phyloP scores from a whole-genome alignment of 2,329 filamentous ascomycete genomes.

The Trichophaea hybrida region DNA sequence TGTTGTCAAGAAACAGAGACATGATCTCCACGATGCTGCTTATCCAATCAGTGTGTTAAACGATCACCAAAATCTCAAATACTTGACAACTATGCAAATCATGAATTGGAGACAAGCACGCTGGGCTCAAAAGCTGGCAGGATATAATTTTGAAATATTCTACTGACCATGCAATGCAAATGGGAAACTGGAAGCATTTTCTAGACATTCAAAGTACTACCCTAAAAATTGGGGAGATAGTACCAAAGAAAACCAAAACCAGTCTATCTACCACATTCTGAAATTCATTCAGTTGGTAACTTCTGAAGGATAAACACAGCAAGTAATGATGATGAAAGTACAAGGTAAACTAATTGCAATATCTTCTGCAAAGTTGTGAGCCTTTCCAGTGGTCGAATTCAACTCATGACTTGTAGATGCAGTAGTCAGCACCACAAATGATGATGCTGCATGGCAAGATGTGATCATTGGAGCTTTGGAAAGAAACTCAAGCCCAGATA shows the following conservation, averaged over 20 bases:
- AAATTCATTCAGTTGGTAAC: too few relatives aligned
- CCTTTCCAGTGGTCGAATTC: too few relatives aligned
- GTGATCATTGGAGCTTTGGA: background rate
- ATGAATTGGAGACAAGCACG: conserved; percentile 13
- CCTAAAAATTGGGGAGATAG: conserved; percentile 9
- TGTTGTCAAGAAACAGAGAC: conserved; percentile 26
- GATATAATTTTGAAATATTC: conserved; percentile 26
- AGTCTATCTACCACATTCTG: too few relatives aligned
- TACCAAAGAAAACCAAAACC: background rate
- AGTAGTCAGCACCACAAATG: too few relatives aligned
- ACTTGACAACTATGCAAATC: conserved; percentile 25
- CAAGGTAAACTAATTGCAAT: too few relatives aligned
- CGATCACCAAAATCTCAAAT: conserved; percentile 27
- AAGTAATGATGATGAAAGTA: too few relatives aligned
- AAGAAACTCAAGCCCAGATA: too few relatives aligned
- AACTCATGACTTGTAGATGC: too few relatives aligned
- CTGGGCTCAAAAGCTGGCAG: conserved; percentile 24
- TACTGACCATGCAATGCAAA: conserved; percentile 23
- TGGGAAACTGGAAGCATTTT: conserved; percentile 20
- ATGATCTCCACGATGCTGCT: conserved; percentile 22
- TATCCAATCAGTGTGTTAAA: conserved; percentile 17
- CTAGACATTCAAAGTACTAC: conserved; percentile 10
- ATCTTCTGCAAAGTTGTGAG: too few relatives aligned
- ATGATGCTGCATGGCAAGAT: background rate
- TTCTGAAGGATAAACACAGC: too few relatives aligned